A percentile compares a stretch with the other conserved stretches of the same genome.
phyloP scores from a whole-genome alignment of 257 asterid genomes.

The Craterostigma plantagineum region DNA sequence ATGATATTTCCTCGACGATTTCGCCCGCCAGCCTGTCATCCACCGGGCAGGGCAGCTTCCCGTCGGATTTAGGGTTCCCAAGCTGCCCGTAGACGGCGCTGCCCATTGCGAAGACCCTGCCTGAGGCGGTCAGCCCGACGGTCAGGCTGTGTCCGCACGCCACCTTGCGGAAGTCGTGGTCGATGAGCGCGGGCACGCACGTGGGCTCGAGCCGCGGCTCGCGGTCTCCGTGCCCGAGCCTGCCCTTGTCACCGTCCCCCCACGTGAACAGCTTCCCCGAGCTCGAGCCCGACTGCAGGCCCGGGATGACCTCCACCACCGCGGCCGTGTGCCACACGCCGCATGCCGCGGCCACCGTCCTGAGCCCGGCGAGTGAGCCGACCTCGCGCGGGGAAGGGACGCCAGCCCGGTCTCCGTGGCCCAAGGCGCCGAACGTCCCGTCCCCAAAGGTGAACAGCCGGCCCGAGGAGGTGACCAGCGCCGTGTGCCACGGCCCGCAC shows the following conservation, averaged over 20 bases:
- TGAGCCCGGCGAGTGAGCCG: slow-evolving; percentile 12
- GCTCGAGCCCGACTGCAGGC: neutral
- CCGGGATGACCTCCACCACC: slow-evolving; percentile 11
- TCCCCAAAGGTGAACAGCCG: slow-evolving; percentile 19
- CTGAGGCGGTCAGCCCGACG: slow-evolving; percentile 13
- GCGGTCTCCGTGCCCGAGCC: slow-evolving; percentile 19
- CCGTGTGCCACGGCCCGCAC: slow-evolving; percentile 26
- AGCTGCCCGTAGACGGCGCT: slow-evolving; percentile 19
- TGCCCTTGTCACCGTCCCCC: slow-evolving; percentile 25
- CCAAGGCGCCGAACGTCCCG: slow-evolving; percentile 23
- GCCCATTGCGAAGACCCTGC: slow-evolving; percentile 17
- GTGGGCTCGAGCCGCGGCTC: slow-evolving; percentile 19
- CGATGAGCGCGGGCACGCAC: slow-evolving; percentile 9
- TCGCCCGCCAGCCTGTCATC: slow-evolving; percentile 8
- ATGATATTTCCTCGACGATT: slow-evolving; percentile 16
- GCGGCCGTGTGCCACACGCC: slow-evolving; percentile 33
- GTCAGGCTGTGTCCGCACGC: slow-evolving; percentile 18
- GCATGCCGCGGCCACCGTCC: slow-evolving; percentile 15
- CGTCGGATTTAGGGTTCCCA: slow-evolving; percentile 13
- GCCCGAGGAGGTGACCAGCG: slow-evolving; percentile 14
- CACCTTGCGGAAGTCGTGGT: slow-evolving; percentile 13
- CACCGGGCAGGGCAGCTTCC: slow-evolving; percentile 2
- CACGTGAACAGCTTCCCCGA: slow-evolving; percentile 20
- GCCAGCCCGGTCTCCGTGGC: slow-evolving; percentile 17
- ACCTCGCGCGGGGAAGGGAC: slow-evolving; percentile 13